Evolutionary conservation across 768 basidiomycete genomes (phyloP).

Genomic region (Chlorophyllum brunneum): DNA sequence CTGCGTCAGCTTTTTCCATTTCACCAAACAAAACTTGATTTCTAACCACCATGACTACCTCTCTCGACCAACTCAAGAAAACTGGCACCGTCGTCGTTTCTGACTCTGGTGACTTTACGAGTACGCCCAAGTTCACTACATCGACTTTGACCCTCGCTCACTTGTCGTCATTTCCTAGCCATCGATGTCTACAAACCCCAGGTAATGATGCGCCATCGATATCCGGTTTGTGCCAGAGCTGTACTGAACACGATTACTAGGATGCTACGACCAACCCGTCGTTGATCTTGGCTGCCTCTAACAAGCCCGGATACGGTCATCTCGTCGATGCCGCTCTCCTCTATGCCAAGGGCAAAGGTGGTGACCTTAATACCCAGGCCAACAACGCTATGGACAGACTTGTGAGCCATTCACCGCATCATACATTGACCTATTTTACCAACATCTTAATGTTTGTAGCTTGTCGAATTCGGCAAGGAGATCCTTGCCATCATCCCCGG

Average conservation of each 20-base stretch:
- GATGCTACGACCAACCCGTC: conserved; percentile 99
- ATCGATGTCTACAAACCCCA: conserved; percentile 97
- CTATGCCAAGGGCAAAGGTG: conserved; percentile 79
- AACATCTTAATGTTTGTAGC: conserved; percentile 39
- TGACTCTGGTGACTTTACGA: conserved; percentile 95
- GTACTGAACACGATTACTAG: conserved; percentile 30
- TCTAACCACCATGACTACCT: conserved; percentile 64
- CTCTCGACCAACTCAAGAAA: conserved; percentile 81
- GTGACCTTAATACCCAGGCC: conserved; percentile 68
- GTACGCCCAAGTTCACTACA: conserved; percentile 31
- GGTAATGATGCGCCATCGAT: conserved; percentile 30
- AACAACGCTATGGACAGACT: conserved; percentile 86
- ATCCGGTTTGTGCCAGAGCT: not conserved
- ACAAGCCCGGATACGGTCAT: conserved; percentile 80
- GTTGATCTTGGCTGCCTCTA: conserved; percentile 88
- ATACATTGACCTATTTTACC: not conserved
- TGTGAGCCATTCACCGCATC: conserved; percentile 40
- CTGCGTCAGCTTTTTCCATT: conserved; percentile 2
- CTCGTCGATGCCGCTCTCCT: conserved; percentile 75
- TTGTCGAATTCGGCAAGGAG: conserved; percentile 96
- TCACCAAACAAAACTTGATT: conserved; percentile 4
- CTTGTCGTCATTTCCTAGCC: conserved; percentile 46
- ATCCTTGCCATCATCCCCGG: conserved; percentile 96
- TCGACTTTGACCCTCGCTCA: conserved; percentile 15
- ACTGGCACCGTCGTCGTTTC: conserved; percentile 96